Conservation (phyloP, 345 rosid genomes). For the Salix caprea region DNA sequence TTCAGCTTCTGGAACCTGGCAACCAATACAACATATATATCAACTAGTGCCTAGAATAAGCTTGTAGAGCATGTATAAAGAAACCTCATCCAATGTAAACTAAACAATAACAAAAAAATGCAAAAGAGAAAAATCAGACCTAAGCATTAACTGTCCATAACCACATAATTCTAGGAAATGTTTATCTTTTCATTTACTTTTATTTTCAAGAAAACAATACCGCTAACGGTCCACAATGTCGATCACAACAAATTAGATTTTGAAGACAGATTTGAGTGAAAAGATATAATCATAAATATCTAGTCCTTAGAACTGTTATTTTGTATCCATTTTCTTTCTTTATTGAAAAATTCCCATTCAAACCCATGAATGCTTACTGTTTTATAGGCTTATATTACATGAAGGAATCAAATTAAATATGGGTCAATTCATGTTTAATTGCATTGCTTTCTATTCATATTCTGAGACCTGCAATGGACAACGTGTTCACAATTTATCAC, state of each 20-base stretch:
- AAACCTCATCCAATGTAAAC: neutral
- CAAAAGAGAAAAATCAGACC: neutral
- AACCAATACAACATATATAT: constrained; percentile 11
- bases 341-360: neutral
- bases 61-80: neutral
- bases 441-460: neutral
- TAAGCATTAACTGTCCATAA: too few species aligned
- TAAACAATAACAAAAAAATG: constrained; percentile 7
- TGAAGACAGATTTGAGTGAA: too few species aligned
- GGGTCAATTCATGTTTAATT: neutral
- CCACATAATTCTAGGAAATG: too few species aligned
- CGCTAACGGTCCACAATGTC: too few species aligned
- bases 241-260: too few species aligned
- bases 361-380: neutral
- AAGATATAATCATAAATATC: neutral
- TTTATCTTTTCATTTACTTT: too few species aligned
- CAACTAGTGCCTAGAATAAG: constrained; percentile 3
- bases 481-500: neutral
- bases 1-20: constrained; percentile 46
- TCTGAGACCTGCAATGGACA: neutral
- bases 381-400: neutral
- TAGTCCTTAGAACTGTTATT: neutral
- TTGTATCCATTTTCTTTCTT: neutral
- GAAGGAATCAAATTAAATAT: neutral
- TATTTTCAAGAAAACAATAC: too few species aligned